A percentile compares a stretch with the other conserved stretches of the same genome.
These are phyloP conservation scores for Leccinum boreale DNA, from an alignment of 768 basidiomycete species.

Conservation along the genomic window DNA sequence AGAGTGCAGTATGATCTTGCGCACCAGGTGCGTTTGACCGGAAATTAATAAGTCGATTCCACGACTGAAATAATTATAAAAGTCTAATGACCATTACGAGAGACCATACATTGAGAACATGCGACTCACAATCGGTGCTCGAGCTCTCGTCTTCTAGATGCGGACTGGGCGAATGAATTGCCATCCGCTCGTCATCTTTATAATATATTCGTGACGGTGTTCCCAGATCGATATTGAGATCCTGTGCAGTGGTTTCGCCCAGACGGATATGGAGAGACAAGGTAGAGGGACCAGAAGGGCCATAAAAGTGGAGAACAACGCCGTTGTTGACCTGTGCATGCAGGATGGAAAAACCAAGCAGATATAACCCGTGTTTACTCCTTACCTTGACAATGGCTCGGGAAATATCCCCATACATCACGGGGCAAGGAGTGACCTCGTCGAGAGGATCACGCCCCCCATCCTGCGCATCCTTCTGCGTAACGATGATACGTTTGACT, in stretches of 20 bases:
- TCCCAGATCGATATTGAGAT: slow-evolving; percentile 75
- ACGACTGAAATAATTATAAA: slow-evolving; percentile 92
- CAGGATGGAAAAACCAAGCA: neutral
- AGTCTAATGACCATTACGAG: slow-evolving; percentile 48
- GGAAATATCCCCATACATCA: slow-evolving; percentile 71
- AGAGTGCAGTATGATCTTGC: slow-evolving; percentile 84
- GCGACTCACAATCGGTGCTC: slow-evolving; percentile 48
- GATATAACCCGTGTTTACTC: neutral
- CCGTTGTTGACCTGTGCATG: slow-evolving; percentile 63
- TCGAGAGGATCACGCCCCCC: slow-evolving; percentile 65
- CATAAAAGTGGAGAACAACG: slow-evolving; percentile 65
- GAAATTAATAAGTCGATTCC: slow-evolving; percentile 86
- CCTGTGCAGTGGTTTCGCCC: slow-evolving; percentile 79
- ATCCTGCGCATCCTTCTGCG: slow-evolving; percentile 60
- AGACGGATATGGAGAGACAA: slow-evolving; percentile 57
- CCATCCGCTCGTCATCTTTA: slow-evolving; percentile 88
- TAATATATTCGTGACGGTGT: slow-evolving; percentile 74
- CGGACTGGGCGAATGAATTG: slow-evolving; percentile 60
- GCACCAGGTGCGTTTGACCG: slow-evolving; percentile 64
- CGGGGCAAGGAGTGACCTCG: slow-evolving; percentile 61
- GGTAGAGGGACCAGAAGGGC: slow-evolving; percentile 38
- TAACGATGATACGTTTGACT: slow-evolving; percentile 71
- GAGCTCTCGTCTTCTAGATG: slow-evolving; percentile 44
- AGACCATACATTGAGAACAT: neutral
- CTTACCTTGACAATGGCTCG: slow-evolving; percentile 66